Conservation (phyloP, 768 basidiomycete species). For the Tremella mesenterica region DNA sequence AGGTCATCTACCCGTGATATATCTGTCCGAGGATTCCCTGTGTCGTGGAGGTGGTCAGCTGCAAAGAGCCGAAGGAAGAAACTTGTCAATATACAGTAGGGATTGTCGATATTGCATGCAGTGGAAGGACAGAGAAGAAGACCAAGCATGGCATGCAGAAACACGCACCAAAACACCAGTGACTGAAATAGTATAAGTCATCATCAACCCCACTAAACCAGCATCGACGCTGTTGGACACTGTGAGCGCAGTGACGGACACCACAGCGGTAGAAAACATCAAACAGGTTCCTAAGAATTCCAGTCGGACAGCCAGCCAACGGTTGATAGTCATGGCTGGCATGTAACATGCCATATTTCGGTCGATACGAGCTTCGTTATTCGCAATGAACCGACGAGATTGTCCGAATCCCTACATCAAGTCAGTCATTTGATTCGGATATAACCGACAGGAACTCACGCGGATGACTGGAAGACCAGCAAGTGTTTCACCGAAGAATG, state of each 20-base stretch:
- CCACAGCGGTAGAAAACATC: conserved; percentile 60
- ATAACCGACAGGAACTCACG: conserved; percentile 6
- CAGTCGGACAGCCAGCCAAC: conserved; percentile 72
- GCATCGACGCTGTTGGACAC: conserved; percentile 68
- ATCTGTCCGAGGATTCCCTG: background rate
- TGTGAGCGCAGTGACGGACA: conserved; percentile 63
- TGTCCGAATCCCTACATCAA: conserved; percentile 38
- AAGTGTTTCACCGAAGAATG: conserved; percentile 47
- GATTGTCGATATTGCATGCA: too few relatives aligned
- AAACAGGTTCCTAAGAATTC: conserved; percentile 76
- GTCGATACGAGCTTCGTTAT: conserved; percentile 56
- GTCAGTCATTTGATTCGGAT: conserved; percentile 4
- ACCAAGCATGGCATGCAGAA: too few relatives aligned
- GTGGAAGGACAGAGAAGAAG: too few relatives aligned
- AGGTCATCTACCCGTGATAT: too few relatives aligned
- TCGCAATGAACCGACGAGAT: conserved; percentile 39
- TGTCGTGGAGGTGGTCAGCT: too few relatives aligned
- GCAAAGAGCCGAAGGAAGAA: background rate
- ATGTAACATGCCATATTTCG: conserved; percentile 72
- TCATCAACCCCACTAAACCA: conserved; percentile 73
- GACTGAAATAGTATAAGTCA: conserved; percentile 75
- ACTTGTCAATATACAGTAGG: background rate
- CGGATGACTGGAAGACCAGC: conserved; percentile 37
- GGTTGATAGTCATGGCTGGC: conserved; percentile 52
- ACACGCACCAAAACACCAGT: conserved; percentile 65